Conservation (phyloP, 106 monocot genomes). For the Acanthochlamys bracteata region DNA sequence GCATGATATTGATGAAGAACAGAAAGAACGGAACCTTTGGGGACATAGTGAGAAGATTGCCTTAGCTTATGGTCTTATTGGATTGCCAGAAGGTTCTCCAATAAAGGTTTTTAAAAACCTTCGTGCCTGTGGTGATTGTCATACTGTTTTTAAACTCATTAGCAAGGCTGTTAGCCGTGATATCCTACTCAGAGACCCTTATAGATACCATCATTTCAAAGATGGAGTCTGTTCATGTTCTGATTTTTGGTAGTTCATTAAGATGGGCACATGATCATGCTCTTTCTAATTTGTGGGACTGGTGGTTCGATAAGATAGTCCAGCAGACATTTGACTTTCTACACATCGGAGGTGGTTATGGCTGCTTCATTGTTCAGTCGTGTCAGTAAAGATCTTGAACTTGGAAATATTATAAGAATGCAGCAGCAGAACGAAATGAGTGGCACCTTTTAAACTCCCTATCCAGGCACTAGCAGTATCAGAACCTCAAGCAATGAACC, state of each 20-base stretch:
- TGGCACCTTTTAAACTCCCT: too few relatives aligned
- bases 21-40: conserved; percentile 73
- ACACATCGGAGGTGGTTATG: too few relatives aligned
- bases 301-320: not conserved
- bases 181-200: conserved; percentile 67
- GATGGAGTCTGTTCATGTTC: conserved; percentile 67
- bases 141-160: conserved; percentile 63
- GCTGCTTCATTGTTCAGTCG: too few relatives aligned
- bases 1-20: conserved; percentile 80
- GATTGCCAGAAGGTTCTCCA: conserved; percentile 32
- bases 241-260: conserved; percentile 58
- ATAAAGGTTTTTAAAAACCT: conserved; percentile 74
- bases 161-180: conserved; percentile 35
- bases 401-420: too few relatives aligned
- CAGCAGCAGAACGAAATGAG: too few relatives aligned
- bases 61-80: conserved; percentile 58
- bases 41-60: conserved; percentile 72
- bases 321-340: too few relatives aligned
- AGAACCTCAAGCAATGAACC: too few relatives aligned
- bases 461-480: too few relatives aligned
- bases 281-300: not conserved
- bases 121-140: conserved; percentile 76
- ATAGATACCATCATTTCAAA: conserved; percentile 65
- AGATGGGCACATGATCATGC: not conserved
- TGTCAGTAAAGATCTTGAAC: too few relatives aligned